Percentiles rank a stretch among this genome's conserved stretches.
Conservation (phyloP, 78 protist genomes). For the Dictyostelium brefeldianum region DNA sequence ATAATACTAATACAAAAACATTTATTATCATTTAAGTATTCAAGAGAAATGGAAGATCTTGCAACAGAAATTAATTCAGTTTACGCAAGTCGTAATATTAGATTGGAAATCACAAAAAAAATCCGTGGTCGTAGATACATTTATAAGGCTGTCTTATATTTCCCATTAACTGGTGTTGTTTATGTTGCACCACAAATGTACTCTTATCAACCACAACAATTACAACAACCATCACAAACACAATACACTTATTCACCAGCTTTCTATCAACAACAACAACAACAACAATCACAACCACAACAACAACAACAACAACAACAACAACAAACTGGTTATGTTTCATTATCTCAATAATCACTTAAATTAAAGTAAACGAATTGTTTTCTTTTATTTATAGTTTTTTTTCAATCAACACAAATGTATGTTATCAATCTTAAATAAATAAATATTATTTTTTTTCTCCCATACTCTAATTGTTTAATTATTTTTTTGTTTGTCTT, state of each 20-base stretch:
- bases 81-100: slow-evolving; percentile 3
- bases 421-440: too few relatives aligned
- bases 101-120: background rate
- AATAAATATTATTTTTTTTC: too few relatives aligned
- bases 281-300: background rate
- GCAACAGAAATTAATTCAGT: background rate
- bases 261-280: background rate
- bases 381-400: background rate
- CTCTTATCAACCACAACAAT: background rate
- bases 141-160: background rate
- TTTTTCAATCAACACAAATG: background rate
- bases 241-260: background rate
- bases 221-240: background rate
- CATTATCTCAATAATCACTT: background rate
- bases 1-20: too few relatives aligned
- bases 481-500: too few relatives aligned
- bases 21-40: background rate
- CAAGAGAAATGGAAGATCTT: background rate
- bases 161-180: background rate
- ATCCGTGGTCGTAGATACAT: background rate
- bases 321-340: background rate
- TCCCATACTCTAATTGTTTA: too few relatives aligned
- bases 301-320: background rate
- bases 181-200: background rate
- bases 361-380: too few relatives aligned